A percentile compares a stretch with the other conserved stretches of the same genome.
Evolutionary conservation across 352 stramenopile species (phyloP).

Genomic region (Phytophthora niederhauseri): DNA sequence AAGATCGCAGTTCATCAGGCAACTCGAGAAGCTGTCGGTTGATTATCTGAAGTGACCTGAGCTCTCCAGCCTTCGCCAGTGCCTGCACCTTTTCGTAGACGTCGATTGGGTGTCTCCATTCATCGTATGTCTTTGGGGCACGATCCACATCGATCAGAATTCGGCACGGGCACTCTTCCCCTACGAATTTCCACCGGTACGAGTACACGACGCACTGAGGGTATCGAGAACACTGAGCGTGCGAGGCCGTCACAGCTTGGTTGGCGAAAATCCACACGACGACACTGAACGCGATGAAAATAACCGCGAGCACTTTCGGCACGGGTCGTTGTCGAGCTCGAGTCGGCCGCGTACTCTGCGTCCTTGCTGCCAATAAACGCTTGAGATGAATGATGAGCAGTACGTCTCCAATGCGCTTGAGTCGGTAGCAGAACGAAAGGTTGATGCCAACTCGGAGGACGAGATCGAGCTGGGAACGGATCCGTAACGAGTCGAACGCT

Average conservation of each 20-base stretch:
- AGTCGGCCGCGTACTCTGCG: background rate
- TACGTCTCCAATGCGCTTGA: conserved; percentile 27
- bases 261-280: conserved; percentile 18
- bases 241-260: conserved; percentile 10
- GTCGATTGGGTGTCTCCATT: conserved; percentile 29
- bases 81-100: conserved; percentile 14
- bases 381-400: conserved; percentile 10
- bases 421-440: conserved; percentile 35
- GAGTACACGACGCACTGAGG: conserved; percentile 32
- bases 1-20: conserved; percentile 28
- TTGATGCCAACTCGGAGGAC: conserved; percentile 34
- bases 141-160: conserved; percentile 29
- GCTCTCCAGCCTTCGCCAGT: conserved; percentile 25
- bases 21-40: conserved; percentile 26
- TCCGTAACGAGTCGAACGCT: conserved; percentile 37
- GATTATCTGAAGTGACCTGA: conserved; percentile 33
- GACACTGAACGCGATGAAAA: conserved; percentile 27
- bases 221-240: conserved; percentile 12
- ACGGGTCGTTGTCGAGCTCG: conserved; percentile 14
- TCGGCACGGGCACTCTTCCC: conserved; percentile 24
- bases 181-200: conserved; percentile 13
- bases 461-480: conserved; percentile 28
- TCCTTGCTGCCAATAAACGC: background rate
- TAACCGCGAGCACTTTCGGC: conserved; percentile 13
- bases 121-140: conserved; percentile 21